A percentile compares a stretch with the other conserved stretches of the same genome.
Conservation (phyloP, 139 green algal genomes). For the Dunaliella primolecta region DNA sequence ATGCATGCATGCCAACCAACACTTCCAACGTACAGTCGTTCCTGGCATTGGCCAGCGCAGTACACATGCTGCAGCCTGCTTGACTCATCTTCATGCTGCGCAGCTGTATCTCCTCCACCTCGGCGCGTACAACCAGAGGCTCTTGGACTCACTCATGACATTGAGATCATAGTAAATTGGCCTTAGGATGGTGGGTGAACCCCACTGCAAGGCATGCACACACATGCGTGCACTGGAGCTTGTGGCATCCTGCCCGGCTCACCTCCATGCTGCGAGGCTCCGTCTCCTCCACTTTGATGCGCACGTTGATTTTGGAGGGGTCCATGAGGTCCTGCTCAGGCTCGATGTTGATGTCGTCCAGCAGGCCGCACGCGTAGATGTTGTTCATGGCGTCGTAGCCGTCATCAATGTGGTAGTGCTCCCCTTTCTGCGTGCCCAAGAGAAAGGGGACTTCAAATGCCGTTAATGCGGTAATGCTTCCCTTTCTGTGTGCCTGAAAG, state of each 20-base stretch:
- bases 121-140: too few species aligned
- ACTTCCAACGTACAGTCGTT: too few species aligned
- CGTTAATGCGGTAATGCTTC: neutral
- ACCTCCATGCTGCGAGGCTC: conserved; percentile 28
- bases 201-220: too few species aligned
- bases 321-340: conserved; percentile 56
- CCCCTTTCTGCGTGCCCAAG: conserved; percentile 40
- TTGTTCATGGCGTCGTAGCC: conserved; percentile 64
- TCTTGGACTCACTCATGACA: too few species aligned
- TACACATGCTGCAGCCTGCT: too few species aligned
- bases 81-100: too few species aligned
- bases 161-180: too few species aligned
- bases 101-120: too few species aligned
- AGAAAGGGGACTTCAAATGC: neutral
- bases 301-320: conserved; percentile 57
- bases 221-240: neutral
- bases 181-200: too few species aligned
- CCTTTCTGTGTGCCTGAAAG: neutral
- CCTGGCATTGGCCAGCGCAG: too few species aligned
- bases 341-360: conserved; percentile 65
- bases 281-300: conserved; percentile 32
- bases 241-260: too few species aligned
- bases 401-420: conserved; percentile 66
- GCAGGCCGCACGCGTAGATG: conserved; percentile 54
- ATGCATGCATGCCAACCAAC: too few species aligned